Evolutionary conservation across 2,329 filamentous ascomycete species (phyloP).

Genomic region (Didymella lethalis): DNA sequence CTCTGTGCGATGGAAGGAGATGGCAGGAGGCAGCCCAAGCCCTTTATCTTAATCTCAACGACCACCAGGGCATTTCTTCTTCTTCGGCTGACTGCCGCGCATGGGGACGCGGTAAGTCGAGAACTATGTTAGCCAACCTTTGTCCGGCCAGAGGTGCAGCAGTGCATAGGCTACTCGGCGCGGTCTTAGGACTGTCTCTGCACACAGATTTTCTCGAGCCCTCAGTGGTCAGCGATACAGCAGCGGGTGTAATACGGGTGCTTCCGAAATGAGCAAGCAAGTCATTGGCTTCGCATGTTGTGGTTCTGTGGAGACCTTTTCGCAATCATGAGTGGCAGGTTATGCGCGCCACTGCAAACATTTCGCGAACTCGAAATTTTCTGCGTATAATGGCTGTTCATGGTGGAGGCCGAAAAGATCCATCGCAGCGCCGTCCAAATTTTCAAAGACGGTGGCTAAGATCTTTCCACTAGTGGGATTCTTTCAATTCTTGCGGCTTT

Average conservation of each 20-base stretch:
- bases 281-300: background rate
- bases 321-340: background rate
- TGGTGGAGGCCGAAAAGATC: background rate
- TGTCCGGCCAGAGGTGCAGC: slow-evolving; percentile 20
- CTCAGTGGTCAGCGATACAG: slow-evolving; percentile 22
- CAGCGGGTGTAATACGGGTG: background rate
- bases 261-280: slow-evolving; percentile 2
- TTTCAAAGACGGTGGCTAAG: background rate
- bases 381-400: background rate
- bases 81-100: slow-evolving; percentile 2
- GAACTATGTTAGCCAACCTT: slow-evolving; percentile 9
- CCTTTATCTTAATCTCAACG: slow-evolving; percentile 2
- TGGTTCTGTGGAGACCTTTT: slow-evolving; percentile 1
- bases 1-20: background rate
- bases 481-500: background rate
- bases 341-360: slow-evolving; percentile 2
- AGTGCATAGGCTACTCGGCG: slow-evolving; percentile 8
- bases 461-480: background rate
- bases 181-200: slow-evolving; percentile 12
- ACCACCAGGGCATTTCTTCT: slow-evolving; percentile 3
- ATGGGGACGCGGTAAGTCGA: background rate
- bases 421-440: background rate
- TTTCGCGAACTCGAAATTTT: slow-evolving; percentile 1
- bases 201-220: slow-evolving; percentile 7
- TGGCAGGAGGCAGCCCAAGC: background rate